Base-by-base conservation (phyloP, 148 eudicot genomes). In the Persicaria maculosa region DNA sequence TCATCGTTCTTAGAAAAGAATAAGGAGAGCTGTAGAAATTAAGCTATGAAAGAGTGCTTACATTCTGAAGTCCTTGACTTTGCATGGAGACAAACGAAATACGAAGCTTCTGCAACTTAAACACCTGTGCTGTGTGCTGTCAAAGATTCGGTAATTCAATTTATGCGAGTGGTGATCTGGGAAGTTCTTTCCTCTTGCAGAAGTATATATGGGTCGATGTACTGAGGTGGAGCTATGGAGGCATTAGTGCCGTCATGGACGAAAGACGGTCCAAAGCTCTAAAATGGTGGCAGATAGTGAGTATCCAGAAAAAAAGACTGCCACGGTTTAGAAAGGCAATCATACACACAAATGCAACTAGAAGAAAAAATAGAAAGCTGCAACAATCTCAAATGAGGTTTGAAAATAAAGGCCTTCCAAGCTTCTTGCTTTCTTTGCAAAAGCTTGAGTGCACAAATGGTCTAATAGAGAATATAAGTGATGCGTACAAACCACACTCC, bases 241-340 rank as follows among this genome's bases (percentile, higher is more conserved):
- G 61, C 74, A 31, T 52, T 71, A 52, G 79, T 86, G 74, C 76
- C 97, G 50, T 88, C 91, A 53, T 93, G 98, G 70, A 93, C 77
- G 74, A 94, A 94, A 53, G 83, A 61, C 10, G 93, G 83, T 73
- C 97, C 98, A 71, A 95, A 92, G 74, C 87, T 92, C 98, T 95
- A 92, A 79, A 85, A 16, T 19, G 8, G 36, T 55, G 55, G 47
- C 4, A 67, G 4, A 31, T 61, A 50, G 19, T 72, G 22, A 72
- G 31, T 15, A 52, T 7, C 6, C 44, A 31, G 19, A 72, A 20
- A 17, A 20, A 31, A 9, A 50, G 50, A 50, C 52, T 40, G 19
- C 22, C 16, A 50, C 40, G 1, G 40, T 1, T 31, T 31, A 31
- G 40, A 31, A 31, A 31, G 40, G 40, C 40, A 31, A 31, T 31